Base-by-base conservation (phyloP, 805 yeast genomes). In the Priceomyces haplophilus region DNA sequence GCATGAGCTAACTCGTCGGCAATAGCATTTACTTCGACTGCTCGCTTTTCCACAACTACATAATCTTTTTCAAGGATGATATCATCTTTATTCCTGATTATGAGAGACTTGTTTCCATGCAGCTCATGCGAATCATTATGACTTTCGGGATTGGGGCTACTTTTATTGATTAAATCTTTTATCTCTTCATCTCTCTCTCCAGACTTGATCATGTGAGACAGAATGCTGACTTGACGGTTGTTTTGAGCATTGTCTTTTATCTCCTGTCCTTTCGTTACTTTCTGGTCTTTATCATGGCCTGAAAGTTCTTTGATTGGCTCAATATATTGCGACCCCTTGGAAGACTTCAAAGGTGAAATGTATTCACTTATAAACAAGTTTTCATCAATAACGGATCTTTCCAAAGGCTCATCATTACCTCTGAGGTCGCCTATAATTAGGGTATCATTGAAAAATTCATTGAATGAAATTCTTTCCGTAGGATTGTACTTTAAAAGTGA, bases 11-110 rank as follows among this genome's bases (percentile, higher is more conserved):
- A 67, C 59, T 90, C 97, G 62, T 91, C 98, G 2, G 99, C 99
- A 44, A 93, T 72, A 2, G 96, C 91, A 67, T 91, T 91, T 7
- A 91, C 95, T 59, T 93, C 98, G 3, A 91, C 97, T 0, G 93
- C 88, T 38, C 95, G 78, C 61, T 91, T 93, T 61, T 91, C 98
- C 21, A 91, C 90, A 31, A 91, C 95, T 25, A 91, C 98, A 54
- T 91, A 91, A 55, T 89, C 97, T 50, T 80, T 82, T 53, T 88
- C 96, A 43, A 82, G 66, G 19, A 76, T 72, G 17, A 75, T 56
- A 41, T 81, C 85, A 17, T 73, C 64, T 46, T 62, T 50, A 31
- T 51, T 52, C 25, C 48, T 51, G 8, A 46, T 33, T 32, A 52
- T 37, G 11, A 46, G 40, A 25, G 53, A 43, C 38, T 34, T 38